These are phyloP conservation scores for Catenaria anguillulae DNA, from an alignment of 371 early-diverging fungal genomes.

Conservation along the genomic window DNA sequence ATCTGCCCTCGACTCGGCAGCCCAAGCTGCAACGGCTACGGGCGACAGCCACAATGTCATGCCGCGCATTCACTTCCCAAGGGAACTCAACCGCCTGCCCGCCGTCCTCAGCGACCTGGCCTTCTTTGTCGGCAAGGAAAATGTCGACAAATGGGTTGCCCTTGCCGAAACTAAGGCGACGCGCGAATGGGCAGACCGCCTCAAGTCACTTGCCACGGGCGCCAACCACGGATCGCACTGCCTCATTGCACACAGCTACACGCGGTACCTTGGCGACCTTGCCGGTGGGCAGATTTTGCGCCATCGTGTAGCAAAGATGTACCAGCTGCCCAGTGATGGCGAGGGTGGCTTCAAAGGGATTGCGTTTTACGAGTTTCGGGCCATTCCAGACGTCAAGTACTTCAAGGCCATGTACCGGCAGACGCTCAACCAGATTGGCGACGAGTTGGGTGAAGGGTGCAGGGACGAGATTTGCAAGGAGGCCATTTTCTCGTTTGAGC, in stretches of 20 bases:
- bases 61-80: constrained; percentile 35
- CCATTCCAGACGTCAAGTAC: constrained; percentile 32
- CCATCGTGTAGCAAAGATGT: constrained; percentile 34
- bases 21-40: too few species aligned
- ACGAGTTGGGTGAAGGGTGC: not conserved
- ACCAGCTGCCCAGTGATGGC: constrained; percentile 20
- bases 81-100: constrained; percentile 28
- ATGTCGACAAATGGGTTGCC: too few species aligned
- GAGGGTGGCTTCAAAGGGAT: constrained; percentile 33
- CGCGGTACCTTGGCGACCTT: constrained; percentile 46
- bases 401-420: constrained; percentile 43
- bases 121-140: not conserved
- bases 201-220: constrained; percentile 21
- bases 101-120: constrained; percentile 19
- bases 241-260: constrained; percentile 40
- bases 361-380: constrained; percentile 31
- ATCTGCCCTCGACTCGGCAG: constrained; percentile 24
- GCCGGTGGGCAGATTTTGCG: constrained; percentile 45
- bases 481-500: not conserved
- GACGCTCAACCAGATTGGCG: constrained; percentile 21
- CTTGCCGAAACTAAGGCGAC: too few species aligned
- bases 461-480: not conserved
- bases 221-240: constrained; percentile 27
- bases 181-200: constrained; percentile 9
- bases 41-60: constrained; percentile 32